A percentile compares a stretch with the other conserved stretches of the same genome.
Evolutionary conservation across 257 asterid genomes (phyloP).

Genomic region (Linaria vulgaris): DNA sequence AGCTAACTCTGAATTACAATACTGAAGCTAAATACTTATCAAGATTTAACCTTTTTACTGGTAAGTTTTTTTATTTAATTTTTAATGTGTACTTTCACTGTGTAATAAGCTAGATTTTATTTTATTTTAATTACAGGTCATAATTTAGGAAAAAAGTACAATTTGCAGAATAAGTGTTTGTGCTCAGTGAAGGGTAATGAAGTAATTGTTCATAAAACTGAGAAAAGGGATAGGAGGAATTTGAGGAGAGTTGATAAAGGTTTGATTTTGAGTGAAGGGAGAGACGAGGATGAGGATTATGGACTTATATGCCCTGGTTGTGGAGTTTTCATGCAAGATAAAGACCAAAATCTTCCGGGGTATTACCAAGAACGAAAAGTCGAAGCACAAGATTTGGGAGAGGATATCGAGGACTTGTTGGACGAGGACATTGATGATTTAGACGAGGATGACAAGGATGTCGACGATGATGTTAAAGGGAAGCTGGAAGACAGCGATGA

Average conservation of each 20-base stretch:
- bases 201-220: constrained; percentile 40
- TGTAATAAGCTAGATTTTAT: not conserved
- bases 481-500: constrained; percentile 33
- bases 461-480: constrained; percentile 41
- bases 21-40: constrained; percentile 31
- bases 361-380: constrained; percentile 54
- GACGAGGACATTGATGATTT: constrained; percentile 39
- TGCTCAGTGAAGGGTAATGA: constrained; percentile 42
- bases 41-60: constrained; percentile 41
- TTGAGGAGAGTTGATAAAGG: constrained; percentile 46
- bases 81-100: constrained; percentile 8
- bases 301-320: constrained; percentile 90
- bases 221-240: constrained; percentile 33
- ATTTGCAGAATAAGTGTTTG: constrained; percentile 26
- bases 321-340: constrained; percentile 92
- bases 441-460: constrained; percentile 49
- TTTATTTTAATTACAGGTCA: constrained; percentile 37
- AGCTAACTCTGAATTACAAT: constrained; percentile 27
- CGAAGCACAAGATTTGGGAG: constrained; percentile 29
- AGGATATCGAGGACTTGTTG: constrained; percentile 36
- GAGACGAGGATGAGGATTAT: constrained; percentile 67
- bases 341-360: constrained; percentile 79
- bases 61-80: constrained; percentile 34
- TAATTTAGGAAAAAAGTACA: constrained; percentile 29
- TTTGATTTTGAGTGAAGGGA: constrained; percentile 77